phyloP scores from a whole-genome alignment of 2,329 filamentous ascomycete genomes.

The Nemania bipapillata region DNA sequence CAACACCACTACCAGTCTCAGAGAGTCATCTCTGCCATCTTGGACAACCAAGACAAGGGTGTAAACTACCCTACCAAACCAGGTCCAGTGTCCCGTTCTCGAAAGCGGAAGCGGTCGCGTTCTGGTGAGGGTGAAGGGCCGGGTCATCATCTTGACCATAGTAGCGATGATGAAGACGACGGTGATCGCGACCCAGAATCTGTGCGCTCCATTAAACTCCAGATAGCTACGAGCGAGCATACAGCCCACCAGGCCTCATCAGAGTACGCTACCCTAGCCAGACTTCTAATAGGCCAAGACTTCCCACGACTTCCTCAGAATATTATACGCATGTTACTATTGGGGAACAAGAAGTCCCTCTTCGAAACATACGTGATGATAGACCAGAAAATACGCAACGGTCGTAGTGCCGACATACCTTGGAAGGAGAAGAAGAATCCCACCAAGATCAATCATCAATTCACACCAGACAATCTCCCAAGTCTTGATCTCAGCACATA shows the following conservation, averaged over 20 bases:
- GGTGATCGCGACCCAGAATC: slow-evolving; percentile 34
- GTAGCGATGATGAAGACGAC: slow-evolving; percentile 40
- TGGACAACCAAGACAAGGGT: slow-evolving; percentile 56
- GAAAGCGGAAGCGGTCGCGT: slow-evolving; percentile 59
- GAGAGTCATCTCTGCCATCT: slow-evolving; percentile 53
- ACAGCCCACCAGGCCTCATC: background rate
- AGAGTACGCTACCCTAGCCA: slow-evolving; percentile 41
- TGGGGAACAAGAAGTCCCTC: slow-evolving; percentile 47
- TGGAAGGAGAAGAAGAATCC: slow-evolving; percentile 50
- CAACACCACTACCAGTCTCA: slow-evolving; percentile 49
- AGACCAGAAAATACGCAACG: slow-evolving; percentile 45
- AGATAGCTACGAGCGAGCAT: slow-evolving; percentile 35
- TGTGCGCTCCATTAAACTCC: slow-evolving; percentile 36
- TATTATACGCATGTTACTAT: slow-evolving; percentile 43
- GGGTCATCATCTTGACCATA: slow-evolving; percentile 9
- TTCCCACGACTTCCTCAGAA: slow-evolving; percentile 51
- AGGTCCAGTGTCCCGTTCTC: slow-evolving; percentile 30
- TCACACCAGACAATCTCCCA: slow-evolving; percentile 36
- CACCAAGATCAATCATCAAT: slow-evolving; percentile 39
- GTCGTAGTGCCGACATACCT: slow-evolving; percentile 32
- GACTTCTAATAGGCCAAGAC: slow-evolving; percentile 50
- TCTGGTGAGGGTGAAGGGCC: slow-evolving; percentile 6
- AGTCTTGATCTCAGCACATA: slow-evolving; percentile 40
- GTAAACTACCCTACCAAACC: slow-evolving; percentile 53
- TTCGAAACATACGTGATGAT: slow-evolving; percentile 54